Evolutionary conservation across 2,329 filamentous ascomycete genomes (phyloP).

Genomic region (Aspergillus sp.): DNA sequence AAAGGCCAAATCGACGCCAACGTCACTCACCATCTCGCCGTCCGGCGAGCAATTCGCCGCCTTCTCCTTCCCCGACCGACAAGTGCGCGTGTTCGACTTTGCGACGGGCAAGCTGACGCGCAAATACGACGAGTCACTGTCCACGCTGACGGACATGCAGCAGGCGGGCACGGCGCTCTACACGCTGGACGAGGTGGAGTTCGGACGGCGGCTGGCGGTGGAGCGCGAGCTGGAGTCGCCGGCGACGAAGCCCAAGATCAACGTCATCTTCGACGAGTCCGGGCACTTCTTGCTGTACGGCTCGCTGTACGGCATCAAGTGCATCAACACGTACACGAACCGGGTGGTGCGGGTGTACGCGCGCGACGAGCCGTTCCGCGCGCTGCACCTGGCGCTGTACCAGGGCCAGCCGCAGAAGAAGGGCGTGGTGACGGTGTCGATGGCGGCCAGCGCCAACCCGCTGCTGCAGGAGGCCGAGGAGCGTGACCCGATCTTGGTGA

Average conservation of each 20-base stretch:
- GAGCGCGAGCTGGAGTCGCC: slow-evolving; percentile 81
- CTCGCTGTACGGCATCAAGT: slow-evolving; percentile 87
- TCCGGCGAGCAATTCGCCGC: slow-evolving; percentile 82
- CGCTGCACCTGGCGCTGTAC: slow-evolving; percentile 80
- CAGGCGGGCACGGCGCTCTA: slow-evolving; percentile 81
- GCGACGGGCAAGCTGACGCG: slow-evolving; percentile 80
- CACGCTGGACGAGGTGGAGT: slow-evolving; percentile 85
- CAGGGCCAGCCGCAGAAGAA: slow-evolving; percentile 96
- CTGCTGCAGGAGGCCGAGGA: slow-evolving; percentile 87
- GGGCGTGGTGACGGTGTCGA: slow-evolving; percentile 86
- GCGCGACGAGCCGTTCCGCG: slow-evolving; percentile 81
- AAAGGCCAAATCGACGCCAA: slow-evolving; percentile 82
- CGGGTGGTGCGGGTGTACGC: slow-evolving; percentile 86
- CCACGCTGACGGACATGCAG: slow-evolving; percentile 90
- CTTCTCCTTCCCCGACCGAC: slow-evolving; percentile 88
- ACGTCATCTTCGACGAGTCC: slow-evolving; percentile 93
- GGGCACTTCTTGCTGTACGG: slow-evolving; percentile 94
- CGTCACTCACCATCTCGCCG: slow-evolving; percentile 80
- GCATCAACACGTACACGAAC: slow-evolving; percentile 94
- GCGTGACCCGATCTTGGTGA: slow-evolving; percentile 82
- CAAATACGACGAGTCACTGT: slow-evolving; percentile 91
- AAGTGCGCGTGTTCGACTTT: slow-evolving; percentile 92
- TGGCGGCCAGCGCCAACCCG: slow-evolving; percentile 94
- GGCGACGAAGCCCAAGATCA: slow-evolving; percentile 66
- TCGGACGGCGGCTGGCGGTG: slow-evolving; percentile 79